A percentile compares a stretch with the other conserved stretches of the same genome.
Evolutionary conservation across 805 yeast species (phyloP).

Genomic region (Yamadazyma sp.): DNA sequence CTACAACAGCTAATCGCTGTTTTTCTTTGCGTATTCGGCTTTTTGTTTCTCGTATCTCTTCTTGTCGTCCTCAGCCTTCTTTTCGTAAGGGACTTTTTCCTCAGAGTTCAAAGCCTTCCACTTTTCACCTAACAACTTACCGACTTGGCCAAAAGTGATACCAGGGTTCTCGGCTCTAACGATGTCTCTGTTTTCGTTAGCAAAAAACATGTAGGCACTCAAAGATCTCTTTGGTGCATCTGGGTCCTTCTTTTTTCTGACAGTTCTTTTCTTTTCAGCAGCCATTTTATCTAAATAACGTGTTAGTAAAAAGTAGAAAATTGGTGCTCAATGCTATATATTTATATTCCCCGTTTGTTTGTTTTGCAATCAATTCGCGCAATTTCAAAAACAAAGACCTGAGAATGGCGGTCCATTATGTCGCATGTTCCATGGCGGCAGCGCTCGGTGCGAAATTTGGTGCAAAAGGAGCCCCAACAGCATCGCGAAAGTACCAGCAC

Average conservation of each 20-base stretch:
- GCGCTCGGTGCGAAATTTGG: too few relatives aligned
- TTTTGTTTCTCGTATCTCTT: slow-evolving; percentile 96
- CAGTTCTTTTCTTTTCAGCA: slow-evolving; percentile 45
- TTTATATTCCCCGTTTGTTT: slow-evolving; percentile 9
- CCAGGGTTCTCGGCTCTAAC: slow-evolving; percentile 97
- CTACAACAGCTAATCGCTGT: slow-evolving; percentile 16
- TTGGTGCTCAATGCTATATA: background rate
- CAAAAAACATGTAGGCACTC: slow-evolving; percentile 98
- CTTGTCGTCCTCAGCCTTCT: slow-evolving; percentile 93
- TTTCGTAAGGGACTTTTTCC: slow-evolving; percentile 87
- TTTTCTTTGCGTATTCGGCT: slow-evolving; percentile 67
- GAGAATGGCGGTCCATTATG: too few relatives aligned
- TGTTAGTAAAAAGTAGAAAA: slow-evolving; percentile 8
- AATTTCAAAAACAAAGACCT: background rate
- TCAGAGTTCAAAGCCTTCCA: slow-evolving; percentile 90
- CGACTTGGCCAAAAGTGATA: slow-evolving; percentile 92
- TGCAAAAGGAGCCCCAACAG: too few relatives aligned
- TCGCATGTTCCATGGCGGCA: too few relatives aligned
- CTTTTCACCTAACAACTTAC: slow-evolving; percentile 90
- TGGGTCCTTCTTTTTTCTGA: slow-evolving; percentile 71
- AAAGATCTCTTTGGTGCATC: slow-evolving; percentile 99
- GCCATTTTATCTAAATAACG: slow-evolving; percentile 13
- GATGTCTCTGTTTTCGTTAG: slow-evolving; percentile 94
- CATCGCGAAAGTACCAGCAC: too few relatives aligned
- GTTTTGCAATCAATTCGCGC: slow-evolving; percentile 5